These are phyloP conservation scores for Gaeumannomyces sp. DNA, from an alignment of 2,329 filamentous ascomycete genomes.

Conservation along the genomic window DNA sequence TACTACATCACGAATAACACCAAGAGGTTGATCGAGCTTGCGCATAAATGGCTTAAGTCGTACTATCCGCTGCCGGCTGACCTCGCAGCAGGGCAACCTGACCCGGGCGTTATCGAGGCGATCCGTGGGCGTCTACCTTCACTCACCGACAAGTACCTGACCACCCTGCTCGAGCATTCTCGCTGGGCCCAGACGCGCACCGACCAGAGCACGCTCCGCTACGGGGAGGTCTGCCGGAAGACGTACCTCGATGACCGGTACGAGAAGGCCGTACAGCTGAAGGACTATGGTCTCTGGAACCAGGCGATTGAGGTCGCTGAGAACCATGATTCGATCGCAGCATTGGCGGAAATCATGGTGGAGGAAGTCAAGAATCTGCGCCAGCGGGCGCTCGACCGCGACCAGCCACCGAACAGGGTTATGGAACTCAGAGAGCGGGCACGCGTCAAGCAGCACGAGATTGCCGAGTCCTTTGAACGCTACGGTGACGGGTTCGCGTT, in stretches of 20 bases:
- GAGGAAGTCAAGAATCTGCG: conserved; percentile 42
- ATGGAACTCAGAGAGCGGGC: conserved; percentile 36
- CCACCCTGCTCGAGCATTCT: conserved; percentile 46
- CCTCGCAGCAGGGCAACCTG: conserved; percentile 21
- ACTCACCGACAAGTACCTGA: conserved; percentile 49
- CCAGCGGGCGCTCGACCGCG: conserved; percentile 27
- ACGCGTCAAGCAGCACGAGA: conserved; percentile 40
- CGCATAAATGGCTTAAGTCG: conserved; percentile 47
- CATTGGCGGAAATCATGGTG: conserved; percentile 50
- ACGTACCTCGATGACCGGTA: conserved; percentile 45
- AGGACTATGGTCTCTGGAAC: conserved; percentile 50
- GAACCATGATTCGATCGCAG: conserved; percentile 48
- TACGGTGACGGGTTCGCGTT: conserved; percentile 64
- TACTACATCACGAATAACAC: conserved; percentile 54
- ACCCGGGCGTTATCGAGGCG: conserved; percentile 34
- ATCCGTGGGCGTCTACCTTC: conserved; percentile 43
- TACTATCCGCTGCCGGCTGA: conserved; percentile 27
- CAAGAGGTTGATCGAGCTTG: conserved; percentile 54
- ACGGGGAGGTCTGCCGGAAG: conserved; percentile 39
- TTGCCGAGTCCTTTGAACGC: conserved; percentile 50
- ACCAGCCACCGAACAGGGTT: conserved; percentile 27
- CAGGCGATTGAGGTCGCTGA: conserved; percentile 52
- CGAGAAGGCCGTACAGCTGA: conserved; percentile 46
- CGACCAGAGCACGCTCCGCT: conserved; percentile 34
- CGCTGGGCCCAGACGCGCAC: conserved; percentile 42